Conservation (phyloP, 2,329 filamentous ascomycete genomes). For the Aspergillus spinulosporus region DNA sequence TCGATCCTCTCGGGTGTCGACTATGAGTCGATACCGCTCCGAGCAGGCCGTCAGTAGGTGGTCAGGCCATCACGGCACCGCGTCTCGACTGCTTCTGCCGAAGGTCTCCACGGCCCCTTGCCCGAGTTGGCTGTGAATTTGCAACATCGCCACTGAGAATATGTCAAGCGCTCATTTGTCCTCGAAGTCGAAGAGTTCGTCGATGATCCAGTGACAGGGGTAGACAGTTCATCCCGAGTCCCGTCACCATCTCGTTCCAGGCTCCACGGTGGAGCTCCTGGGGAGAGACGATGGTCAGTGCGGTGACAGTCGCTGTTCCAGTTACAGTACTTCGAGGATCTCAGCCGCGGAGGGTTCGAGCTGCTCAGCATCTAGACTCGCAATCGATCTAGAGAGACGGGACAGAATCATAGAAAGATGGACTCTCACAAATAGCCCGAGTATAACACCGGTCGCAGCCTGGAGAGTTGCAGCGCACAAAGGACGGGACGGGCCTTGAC, state of each 20-base stretch:
- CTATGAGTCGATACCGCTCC: background rate
- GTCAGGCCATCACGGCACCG: background rate
- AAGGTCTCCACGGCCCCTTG: background rate
- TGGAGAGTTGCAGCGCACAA: background rate
- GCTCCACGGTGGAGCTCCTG: conserved; percentile 17
- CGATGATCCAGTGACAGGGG: conserved; percentile 7
- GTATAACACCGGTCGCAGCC: background rate
- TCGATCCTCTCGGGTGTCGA: background rate
- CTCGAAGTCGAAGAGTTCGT: conserved; percentile 1
- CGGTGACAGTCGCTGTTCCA: too few species aligned
- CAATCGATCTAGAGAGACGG: too few species aligned
- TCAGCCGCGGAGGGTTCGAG: too few species aligned
- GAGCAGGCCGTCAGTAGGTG: background rate
- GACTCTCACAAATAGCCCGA: background rate
- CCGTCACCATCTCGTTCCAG: conserved; percentile 7
- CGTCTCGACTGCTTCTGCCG: background rate
- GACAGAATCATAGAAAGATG: background rate
- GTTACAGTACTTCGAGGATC: too few species aligned
- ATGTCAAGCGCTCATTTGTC: background rate
- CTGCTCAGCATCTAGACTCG: too few species aligned
- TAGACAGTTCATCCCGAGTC: conserved; percentile 11
- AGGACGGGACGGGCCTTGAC: background rate
- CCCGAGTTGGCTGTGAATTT: background rate
- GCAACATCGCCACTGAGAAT: background rate
- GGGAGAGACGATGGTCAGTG: background rate